Base-by-base conservation (phyloP, 257 asterid species). In the Petrea volubilis region DNA sequence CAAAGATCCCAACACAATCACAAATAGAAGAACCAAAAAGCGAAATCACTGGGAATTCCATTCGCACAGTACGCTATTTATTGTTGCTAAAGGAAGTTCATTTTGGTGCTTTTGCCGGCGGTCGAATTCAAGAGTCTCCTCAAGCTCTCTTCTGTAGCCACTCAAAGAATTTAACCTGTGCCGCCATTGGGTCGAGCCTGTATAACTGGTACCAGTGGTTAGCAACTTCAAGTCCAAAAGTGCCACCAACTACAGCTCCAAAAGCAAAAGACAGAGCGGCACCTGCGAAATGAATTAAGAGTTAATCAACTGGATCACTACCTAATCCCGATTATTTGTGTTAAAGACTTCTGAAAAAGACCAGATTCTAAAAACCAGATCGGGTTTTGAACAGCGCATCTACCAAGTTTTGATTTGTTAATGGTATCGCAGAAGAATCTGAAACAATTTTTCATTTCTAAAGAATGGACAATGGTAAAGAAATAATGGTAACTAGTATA, bases 121-220 rank as follows among this genome's bases (percentile, higher is more conserved):
- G 62, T 36, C 53, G 70, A 49, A 67, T 21, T 9, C 60, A 77
- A 43, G 70, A 65, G 9, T 66, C 68, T n/a, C 67, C 80, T 78
- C 75, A 84, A 33, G 84, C 84, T 78, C 82, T 91, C 77, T 85
- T 88, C 84, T 91, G 93, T 89, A 95, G 76, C 98, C 98, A 93
- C 76, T 93, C 96, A 67, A 74, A 78, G 86, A 91, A 93, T 67
- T 89, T 93, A 62, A 88, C 81, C 85, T 93, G 97, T 24, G 98
- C 84, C 53, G 90, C 80, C 82, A 87, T 74, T 1, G 98, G 81
- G 57, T 91, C 91, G 74, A 81, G 41, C 86, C 88, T 76, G 64
- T 89, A 89, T 17, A 93, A 79, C 83, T 89, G 96, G 82, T 88
- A 85, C 76, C 80, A 83, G 84, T 93, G 98, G 79, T 84, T 91